Evolutionary conservation across 2,329 filamentous ascomycete species (phyloP).

Genomic region (Amylocarpus encephaloides): DNA sequence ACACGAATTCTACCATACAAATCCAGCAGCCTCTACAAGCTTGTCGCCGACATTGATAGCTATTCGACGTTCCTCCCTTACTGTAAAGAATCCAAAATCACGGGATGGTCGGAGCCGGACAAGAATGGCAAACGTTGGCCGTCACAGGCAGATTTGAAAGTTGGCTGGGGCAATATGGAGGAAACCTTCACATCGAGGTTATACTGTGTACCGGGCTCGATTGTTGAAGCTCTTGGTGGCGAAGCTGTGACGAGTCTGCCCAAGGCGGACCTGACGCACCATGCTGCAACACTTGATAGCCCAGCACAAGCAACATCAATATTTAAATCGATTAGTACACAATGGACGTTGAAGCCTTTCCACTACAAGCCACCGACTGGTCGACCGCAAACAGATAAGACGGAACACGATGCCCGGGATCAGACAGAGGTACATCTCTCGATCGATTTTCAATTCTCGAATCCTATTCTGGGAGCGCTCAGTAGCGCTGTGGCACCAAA

Average conservation of each 20-base stretch:
- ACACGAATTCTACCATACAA: constrained; percentile 72
- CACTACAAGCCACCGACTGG: constrained; percentile 39
- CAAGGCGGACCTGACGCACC: constrained; percentile 33
- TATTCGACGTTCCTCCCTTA: constrained; percentile 91
- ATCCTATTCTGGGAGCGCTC: constrained; percentile 78
- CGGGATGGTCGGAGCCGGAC: constrained; percentile 58
- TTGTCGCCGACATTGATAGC: constrained; percentile 82
- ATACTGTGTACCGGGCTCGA: constrained; percentile 64
- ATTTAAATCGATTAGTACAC: constrained; percentile 62
- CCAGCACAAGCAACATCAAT: constrained; percentile 42
- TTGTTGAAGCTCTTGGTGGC: constrained; percentile 74
- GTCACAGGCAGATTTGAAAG: constrained; percentile 67
- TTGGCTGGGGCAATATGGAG: constrained; percentile 78
- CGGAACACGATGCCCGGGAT: constrained; percentile 29
- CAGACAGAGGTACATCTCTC: constrained; percentile 69
- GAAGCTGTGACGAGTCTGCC: constrained; percentile 41
- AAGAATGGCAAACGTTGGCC: constrained; percentile 51
- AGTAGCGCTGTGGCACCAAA: constrained; percentile 77
- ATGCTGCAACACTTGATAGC: constrained; percentile 35
- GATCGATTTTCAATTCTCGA: constrained; percentile 79
- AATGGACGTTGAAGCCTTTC: constrained; percentile 57
- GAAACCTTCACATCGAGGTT: constrained; percentile 79
- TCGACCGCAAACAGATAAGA: constrained; percentile 28
- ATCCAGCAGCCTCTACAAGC: constrained; percentile 63
- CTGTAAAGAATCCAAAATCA: constrained; percentile 72